These are phyloP conservation scores for Skeletonema costatum DNA, from an alignment of 108 stramenopile species.

Conservation along the genomic window DNA sequence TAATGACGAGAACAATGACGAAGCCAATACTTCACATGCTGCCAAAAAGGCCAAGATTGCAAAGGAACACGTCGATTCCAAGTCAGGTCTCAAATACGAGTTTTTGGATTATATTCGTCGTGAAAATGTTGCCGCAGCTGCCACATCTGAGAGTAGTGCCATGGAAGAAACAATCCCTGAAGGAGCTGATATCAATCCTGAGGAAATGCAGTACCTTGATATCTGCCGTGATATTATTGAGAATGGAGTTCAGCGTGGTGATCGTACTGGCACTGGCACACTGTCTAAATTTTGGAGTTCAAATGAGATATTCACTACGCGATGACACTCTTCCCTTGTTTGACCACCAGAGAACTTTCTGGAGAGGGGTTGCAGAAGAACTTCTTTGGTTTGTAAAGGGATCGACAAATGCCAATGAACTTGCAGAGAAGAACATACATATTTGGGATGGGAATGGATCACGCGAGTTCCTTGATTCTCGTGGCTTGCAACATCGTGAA, in stretches of 20 bases:
- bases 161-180: slow-evolving; percentile 34
- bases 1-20: slow-evolving; percentile 12
- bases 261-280: slow-evolving; percentile 99
- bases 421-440: slow-evolving; percentile 94
- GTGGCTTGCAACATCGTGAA: slow-evolving; percentile 94
- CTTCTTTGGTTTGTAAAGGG: slow-evolving; percentile 98
- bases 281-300: slow-evolving; percentile 97
- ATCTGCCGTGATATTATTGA: slow-evolving; percentile 94
- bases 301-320: slow-evolving; percentile 95
- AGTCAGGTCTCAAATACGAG: slow-evolving; percentile 59
- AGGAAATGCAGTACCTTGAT: slow-evolving; percentile 95
- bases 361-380: slow-evolving; percentile 99
- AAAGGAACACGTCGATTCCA: slow-evolving; percentile 47
- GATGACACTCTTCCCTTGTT: slow-evolving; percentile 90
- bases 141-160: slow-evolving; percentile 4
- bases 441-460: slow-evolving; percentile 99
- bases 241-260: slow-evolving; percentile 90
- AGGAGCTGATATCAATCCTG: slow-evolving; percentile 69
- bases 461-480: slow-evolving; percentile 95
- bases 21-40: background rate
- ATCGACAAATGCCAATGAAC: slow-evolving; percentile 94
- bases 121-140: slow-evolving; percentile 2
- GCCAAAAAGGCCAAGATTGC: slow-evolving; percentile 36
- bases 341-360: slow-evolving; percentile 99
- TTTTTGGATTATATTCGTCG: slow-evolving; percentile 67